phyloP scores from a whole-genome alignment of 2,329 filamentous ascomycete species.

The Aspergillus fischeri region DNA sequence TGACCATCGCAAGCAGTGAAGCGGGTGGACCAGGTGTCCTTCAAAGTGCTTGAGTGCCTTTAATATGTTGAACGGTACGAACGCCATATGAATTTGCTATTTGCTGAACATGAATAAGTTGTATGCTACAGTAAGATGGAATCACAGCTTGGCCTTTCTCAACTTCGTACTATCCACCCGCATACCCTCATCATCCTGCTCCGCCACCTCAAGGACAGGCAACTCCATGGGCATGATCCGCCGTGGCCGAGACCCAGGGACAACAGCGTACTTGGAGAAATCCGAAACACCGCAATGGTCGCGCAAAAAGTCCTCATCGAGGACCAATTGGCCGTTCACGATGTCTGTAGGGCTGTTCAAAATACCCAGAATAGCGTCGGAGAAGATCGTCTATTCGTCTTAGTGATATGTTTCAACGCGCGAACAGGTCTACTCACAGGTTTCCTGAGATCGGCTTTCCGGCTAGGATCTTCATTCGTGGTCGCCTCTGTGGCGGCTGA shows the following conservation, averaged over 20 bases:
- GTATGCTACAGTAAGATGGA: neutral
- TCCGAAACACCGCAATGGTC: constrained; percentile 61
- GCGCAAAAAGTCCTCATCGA: constrained; percentile 78
- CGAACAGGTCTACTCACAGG: constrained; percentile 37
- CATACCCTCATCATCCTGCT: constrained; percentile 76
- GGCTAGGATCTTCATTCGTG: constrained; percentile 42
- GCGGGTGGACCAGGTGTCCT: no score
- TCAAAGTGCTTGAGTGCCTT: no score
- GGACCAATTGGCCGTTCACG: constrained; percentile 68
- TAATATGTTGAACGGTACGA: neutral
- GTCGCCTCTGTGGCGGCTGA: constrained; percentile 65
- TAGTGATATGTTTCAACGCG: neutral
- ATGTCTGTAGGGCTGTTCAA: constrained; percentile 54
- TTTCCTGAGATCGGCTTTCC: constrained; percentile 58
- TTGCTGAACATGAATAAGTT: neutral
- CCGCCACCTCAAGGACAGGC: constrained; percentile 66
- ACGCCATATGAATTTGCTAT: neutral
- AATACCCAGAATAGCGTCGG: constrained; percentile 72
- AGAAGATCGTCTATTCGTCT: constrained; percentile 55
- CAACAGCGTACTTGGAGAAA: constrained; percentile 68
- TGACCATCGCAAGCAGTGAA: neutral
- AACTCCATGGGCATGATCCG: constrained; percentile 73
- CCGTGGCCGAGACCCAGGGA: constrained; percentile 60
- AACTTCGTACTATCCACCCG: constrained; percentile 62
- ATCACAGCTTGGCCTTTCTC: constrained; percentile 22